phyloP scores from a whole-genome alignment of 805 yeast genomes.

The Schwanniomyces yamadae region DNA sequence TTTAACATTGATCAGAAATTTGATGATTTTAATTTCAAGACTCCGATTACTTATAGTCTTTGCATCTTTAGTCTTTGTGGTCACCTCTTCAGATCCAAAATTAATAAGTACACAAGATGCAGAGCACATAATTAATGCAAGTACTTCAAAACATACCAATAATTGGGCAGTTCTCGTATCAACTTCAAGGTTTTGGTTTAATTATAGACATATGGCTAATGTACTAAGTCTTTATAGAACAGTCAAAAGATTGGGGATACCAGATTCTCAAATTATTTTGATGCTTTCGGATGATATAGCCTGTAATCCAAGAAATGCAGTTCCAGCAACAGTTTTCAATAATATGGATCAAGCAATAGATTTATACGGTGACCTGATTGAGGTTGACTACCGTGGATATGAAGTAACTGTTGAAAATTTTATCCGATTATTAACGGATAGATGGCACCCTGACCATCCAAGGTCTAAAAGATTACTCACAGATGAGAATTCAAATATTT shows the following conservation, averaged over 20 bases:
- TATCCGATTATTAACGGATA: constrained; percentile 85
- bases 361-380: constrained; percentile 89
- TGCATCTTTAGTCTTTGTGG: no score
- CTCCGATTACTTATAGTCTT: no score
- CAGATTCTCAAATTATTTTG: constrained; percentile 93
- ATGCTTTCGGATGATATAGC: constrained; percentile 98
- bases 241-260: constrained; percentile 92
- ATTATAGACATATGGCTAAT: constrained; percentile 97
- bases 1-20: no score
- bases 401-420: constrained; percentile 98
- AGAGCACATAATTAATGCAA: constrained; percentile 17
- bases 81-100: constrained; percentile 10
- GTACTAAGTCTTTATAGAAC: constrained; percentile 92
- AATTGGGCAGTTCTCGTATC: constrained; percentile 90
- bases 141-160: constrained; percentile 54
- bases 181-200: constrained; percentile 97
- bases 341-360: constrained; percentile 91
- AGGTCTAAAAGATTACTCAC: constrained; percentile 86
- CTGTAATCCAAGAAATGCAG: constrained; percentile 92
- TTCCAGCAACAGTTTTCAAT: constrained; percentile 94
- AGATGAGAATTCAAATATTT: constrained; percentile 91
- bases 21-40: no score
- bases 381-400: constrained; percentile 95
- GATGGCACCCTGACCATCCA: constrained; percentile 95
- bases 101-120: constrained; percentile 19